Base-by-base conservation (phyloP, 73 alveolate genomes). In the Uronychia binucleata region DNA sequence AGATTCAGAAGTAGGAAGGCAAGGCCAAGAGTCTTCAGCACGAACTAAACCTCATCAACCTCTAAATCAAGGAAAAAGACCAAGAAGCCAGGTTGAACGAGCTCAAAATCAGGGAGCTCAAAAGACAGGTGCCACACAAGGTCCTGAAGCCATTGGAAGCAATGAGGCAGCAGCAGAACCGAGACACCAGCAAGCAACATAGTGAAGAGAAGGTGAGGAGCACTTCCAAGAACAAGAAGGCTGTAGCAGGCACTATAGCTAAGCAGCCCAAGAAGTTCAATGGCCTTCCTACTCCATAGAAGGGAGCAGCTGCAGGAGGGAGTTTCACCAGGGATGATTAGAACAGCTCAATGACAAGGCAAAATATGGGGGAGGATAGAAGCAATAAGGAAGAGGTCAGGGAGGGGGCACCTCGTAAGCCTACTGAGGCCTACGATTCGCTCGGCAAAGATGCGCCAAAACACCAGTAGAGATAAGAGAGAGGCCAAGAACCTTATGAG, bases 11-110 rank as follows among this genome's bases (percentile, higher is more conserved):
- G 82, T 74, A 86, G 46, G 96, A 91, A 26, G 28, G 29, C 27
- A 77, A 91, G 81, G 58, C 85, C 27, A 91, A 87, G 77, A 57
- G 88, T 26, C 89, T 87, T 1, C 34, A 87, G 59, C 93, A 91
- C 82, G 93, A 91, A 46, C 81, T 77, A 14, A 82, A 91, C 57
- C 59, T 91, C 8, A 28, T 91, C 19, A 78, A 81, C 29, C 31
- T 91, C 74, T 78, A 91, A 58, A 57, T 87, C 27, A 91, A 91
- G 77, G 96, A 91, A 87, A 91, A 91, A 58, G 96, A 91, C 59
- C 77, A 88, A 32, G 96, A 91, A 35, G 86, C 57, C 58, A 80
- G 96, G 58, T 80, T 91, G 46, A 91, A 91, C 82, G 93, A 86
- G 79, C 57, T 91, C 75, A 91, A 91, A 46, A 91, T 91, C 46